A percentile compares a stretch with the other conserved stretches of the same genome.
These are phyloP conservation scores for Fusarium goolgardi DNA, from an alignment of 2,329 filamentous ascomycete species.

Conservation along the genomic window DNA sequence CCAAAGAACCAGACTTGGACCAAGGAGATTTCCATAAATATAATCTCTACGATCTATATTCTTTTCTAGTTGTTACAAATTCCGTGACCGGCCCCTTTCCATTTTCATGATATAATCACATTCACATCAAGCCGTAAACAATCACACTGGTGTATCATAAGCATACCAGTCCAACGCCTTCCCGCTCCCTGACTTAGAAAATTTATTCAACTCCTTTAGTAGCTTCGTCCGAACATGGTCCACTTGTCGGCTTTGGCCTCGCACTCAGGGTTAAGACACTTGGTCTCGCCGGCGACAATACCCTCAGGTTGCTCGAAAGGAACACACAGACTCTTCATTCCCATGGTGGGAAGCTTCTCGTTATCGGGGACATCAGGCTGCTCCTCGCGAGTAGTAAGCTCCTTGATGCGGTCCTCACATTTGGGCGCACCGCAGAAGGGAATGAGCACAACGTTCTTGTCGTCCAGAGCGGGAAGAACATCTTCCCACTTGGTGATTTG, in stretches of 20 bases:
- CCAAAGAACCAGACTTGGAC: slow-evolving; percentile 11
- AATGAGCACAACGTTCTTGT: slow-evolving; percentile 92
- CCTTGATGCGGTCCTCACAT: slow-evolving; percentile 96
- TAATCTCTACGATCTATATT: slow-evolving; percentile 39
- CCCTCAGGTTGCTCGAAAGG: slow-evolving; percentile 86
- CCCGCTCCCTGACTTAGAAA: slow-evolving; percentile 42
- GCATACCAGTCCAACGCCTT: slow-evolving; percentile 47
- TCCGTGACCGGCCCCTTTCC: slow-evolving; percentile 30
- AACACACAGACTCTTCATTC: slow-evolving; percentile 78
- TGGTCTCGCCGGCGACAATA: slow-evolving; percentile 82
- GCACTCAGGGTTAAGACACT: slow-evolving; percentile 93
- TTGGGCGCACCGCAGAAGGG: slow-evolving; percentile 84
- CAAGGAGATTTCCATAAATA: slow-evolving; percentile 32
- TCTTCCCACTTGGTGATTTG: slow-evolving; percentile 88
- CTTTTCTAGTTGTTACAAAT: slow-evolving; percentile 39
- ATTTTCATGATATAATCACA: slow-evolving; percentile 45
- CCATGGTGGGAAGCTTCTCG: slow-evolving; percentile 68
- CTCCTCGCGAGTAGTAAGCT: slow-evolving; percentile 81
- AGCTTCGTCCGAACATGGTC: slow-evolving; percentile 90
- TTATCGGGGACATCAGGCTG: slow-evolving; percentile 64
- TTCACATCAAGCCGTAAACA: slow-evolving; percentile 48
- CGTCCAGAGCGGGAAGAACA: slow-evolving; percentile 88
- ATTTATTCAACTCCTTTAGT: slow-evolving; percentile 54
- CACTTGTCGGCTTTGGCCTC: slow-evolving; percentile 80
- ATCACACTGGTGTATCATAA: slow-evolving; percentile 49